A percentile compares a stretch with the other conserved stretches of the same genome.
Evolutionary conservation across 2,329 filamentous ascomycete genomes (phyloP).

Genomic region (Gnomoniopsis smithogilvyi): DNA sequence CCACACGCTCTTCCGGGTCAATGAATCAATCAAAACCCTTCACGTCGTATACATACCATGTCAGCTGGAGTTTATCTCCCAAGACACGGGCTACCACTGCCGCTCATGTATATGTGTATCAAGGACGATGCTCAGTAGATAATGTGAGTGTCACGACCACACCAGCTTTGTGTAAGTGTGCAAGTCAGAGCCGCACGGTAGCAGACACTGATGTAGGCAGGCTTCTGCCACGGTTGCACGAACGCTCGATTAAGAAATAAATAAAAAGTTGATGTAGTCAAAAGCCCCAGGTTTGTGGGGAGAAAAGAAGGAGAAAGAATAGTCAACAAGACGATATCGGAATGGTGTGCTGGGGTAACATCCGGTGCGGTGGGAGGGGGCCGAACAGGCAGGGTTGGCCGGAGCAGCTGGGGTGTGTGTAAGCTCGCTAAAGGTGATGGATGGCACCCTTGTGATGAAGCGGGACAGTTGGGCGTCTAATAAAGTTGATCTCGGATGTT

Average conservation of each 20-base stretch:
- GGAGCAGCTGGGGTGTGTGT: constrained; percentile 10
- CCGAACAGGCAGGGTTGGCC: constrained; percentile 11
- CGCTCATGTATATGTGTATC: neutral
- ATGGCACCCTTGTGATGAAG: constrained; percentile 16
- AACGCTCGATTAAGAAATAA: constrained; percentile 2
- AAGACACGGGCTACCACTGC: neutral
- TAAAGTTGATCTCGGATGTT: neutral
- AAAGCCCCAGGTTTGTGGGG: constrained; percentile 4
- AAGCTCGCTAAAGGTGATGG: constrained; percentile 20
- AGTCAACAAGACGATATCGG: constrained; percentile 16
- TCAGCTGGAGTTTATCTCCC: neutral
- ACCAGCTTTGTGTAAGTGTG: constrained; percentile 12
- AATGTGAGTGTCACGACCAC: constrained; percentile 18
- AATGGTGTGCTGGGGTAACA: constrained; percentile 17
- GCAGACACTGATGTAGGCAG: constrained; percentile 4
- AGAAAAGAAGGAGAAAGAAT: constrained; percentile 4
- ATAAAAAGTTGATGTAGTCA: neutral
- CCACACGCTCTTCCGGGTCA: no score
- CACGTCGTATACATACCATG: constrained; percentile 7
- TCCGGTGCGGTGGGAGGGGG: constrained; percentile 9
- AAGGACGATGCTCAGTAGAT: constrained; percentile 3
- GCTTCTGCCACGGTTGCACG: constrained; percentile 8
- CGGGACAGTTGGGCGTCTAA: constrained; percentile 15
- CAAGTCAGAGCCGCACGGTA: constrained; percentile 1
- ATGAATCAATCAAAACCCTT: no score